phyloP scores from a whole-genome alignment of 208 protist species.

The Leishmania tropica region DNA sequence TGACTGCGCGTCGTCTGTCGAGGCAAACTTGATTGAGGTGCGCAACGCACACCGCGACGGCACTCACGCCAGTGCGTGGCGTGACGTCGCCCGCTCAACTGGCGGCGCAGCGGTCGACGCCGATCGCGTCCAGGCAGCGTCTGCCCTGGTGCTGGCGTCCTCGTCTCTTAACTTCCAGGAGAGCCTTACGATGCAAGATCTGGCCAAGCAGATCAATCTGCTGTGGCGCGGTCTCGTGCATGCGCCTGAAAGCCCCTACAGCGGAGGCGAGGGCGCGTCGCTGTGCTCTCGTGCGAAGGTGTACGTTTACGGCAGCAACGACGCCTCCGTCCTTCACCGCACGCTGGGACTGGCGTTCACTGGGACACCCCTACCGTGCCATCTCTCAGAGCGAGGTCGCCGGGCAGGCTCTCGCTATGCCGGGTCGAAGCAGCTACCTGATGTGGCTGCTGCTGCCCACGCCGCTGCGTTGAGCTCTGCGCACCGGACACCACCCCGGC shows the following conservation, averaged over 20 bases:
- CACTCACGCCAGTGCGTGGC: neutral
- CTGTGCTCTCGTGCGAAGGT: slow-evolving; percentile 19
- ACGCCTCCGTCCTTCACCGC: slow-evolving; percentile 48
- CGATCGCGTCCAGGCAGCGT: neutral
- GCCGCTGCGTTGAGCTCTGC: neutral
- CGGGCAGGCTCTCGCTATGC: neutral
- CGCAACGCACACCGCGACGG: slow-evolving; percentile 22
- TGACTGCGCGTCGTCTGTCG: slow-evolving; percentile 32
- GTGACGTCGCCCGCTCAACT: neutral
- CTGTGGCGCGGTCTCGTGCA: slow-evolving; percentile 29
- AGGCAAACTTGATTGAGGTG: slow-evolving; percentile 40
- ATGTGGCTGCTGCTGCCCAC: neutral
- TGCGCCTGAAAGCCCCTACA: too few species aligned
- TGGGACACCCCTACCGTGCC: neutral
- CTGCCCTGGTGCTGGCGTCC: neutral
- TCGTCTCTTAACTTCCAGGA: slow-evolving; percentile 19
- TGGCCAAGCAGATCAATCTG: slow-evolving; percentile 30
- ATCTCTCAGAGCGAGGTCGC: neutral
- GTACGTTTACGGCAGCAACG: slow-evolving; percentile 62
- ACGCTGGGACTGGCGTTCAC: slow-evolving; percentile 36
- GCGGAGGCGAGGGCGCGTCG: neutral
- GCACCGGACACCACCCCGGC: neutral
- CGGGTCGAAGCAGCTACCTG: neutral
- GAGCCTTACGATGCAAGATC: slow-evolving; percentile 37
- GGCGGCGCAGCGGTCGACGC: neutral